These are phyloP conservation scores for Yamadazyma trypodendri DNA, from an alignment of 1,139 yeast genomes.

Conservation along the genomic window DNA sequence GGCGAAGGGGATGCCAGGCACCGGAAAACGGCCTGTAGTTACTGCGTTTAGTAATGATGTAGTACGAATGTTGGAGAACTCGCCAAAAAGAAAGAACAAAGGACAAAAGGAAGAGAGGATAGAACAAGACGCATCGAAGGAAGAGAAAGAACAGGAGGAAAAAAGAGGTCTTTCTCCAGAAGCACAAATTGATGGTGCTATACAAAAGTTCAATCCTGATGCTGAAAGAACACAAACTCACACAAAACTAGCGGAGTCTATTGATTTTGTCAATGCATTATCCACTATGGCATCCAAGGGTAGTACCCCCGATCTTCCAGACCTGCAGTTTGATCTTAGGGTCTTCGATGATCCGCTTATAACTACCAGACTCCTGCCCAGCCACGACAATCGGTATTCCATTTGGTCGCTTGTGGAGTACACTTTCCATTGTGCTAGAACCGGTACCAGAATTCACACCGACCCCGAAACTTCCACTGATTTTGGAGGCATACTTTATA, in stretches of 20 bases:
- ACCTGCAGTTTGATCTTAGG: conserved; percentile 5
- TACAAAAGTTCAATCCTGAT: neutral
- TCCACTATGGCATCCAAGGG: conserved; percentile 4
- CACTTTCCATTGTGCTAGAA: conserved; percentile 36
- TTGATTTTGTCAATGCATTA: neutral
- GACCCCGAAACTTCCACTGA: neutral
- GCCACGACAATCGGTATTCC: conserved; percentile 19
- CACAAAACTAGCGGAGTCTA: neutral
- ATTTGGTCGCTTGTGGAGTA: conserved; percentile 36
- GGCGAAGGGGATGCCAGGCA: neutral
- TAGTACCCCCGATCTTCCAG: conserved; percentile 1
- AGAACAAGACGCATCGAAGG: neutral
- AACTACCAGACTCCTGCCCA: conserved; percentile 24
- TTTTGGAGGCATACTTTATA: conserved; percentile 1
- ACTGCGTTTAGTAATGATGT: neutral
- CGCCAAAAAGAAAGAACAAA: conserved; percentile 4
- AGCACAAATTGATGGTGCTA: neutral
- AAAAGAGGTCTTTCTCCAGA: too few relatives aligned
- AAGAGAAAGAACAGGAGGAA: neutral
- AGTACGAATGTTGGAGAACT: conserved; percentile 3
- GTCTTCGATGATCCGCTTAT: conserved; percentile 34
- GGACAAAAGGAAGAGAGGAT: too few relatives aligned
- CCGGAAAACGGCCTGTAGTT: neutral
- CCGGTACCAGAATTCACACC: neutral
- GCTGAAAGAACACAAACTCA: neutral